Evolutionary conservation across 2,329 filamentous ascomycete species (phyloP).

Genomic region (Penicillium sp.): DNA sequence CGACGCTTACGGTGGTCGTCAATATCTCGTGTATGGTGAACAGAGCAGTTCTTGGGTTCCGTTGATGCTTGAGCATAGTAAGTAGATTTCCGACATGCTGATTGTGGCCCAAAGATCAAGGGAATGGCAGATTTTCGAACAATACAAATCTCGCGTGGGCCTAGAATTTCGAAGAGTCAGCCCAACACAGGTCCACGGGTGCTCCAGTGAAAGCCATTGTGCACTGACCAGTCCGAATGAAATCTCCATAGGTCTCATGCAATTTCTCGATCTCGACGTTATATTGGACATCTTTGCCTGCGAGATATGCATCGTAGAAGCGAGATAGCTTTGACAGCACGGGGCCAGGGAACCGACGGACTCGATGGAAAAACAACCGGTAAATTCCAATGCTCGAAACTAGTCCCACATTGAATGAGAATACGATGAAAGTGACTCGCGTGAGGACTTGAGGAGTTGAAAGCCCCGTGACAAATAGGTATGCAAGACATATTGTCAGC

Average conservation of each 20-base stretch:
- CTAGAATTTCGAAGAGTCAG: background rate
- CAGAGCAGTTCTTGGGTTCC: slow-evolving; percentile 3
- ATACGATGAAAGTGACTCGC: background rate
- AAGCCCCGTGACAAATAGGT: background rate
- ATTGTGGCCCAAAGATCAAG: background rate
- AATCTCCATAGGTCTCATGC: background rate
- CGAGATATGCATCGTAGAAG: slow-evolving; percentile 25
- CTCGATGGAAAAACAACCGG: slow-evolving; percentile 21
- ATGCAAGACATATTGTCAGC: background rate
- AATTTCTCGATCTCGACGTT: background rate
- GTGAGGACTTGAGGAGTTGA: background rate
- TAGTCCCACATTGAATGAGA: slow-evolving; percentile 5
- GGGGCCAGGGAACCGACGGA: slow-evolving; percentile 18
- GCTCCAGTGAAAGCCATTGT: background rate
- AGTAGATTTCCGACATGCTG: background rate
- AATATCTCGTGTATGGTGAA: background rate
- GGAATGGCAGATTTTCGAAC: background rate
- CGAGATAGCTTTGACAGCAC: slow-evolving; percentile 22
- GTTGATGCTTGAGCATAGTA: background rate
- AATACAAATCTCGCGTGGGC: background rate
- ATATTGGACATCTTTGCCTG: slow-evolving; percentile 16
- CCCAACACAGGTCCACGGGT: background rate
- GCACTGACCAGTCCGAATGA: background rate
- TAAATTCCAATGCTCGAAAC: slow-evolving; percentile 10
- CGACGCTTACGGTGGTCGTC: slow-evolving; percentile 6